Conservation (phyloP, 106 monocot genomes). For the Amphibolis antarctica region DNA sequence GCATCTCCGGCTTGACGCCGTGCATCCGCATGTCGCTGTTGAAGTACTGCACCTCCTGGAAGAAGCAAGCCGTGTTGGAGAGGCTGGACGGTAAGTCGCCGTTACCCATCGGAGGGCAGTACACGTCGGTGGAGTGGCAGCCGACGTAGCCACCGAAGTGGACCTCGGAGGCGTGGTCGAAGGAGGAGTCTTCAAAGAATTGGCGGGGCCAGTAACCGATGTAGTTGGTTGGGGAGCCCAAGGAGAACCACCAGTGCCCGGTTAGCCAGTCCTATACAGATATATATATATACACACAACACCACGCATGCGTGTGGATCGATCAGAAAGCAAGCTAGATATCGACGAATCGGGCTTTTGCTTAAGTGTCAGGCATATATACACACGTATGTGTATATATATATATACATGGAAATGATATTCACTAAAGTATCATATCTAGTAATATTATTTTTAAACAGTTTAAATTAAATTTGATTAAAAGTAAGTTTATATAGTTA, state of each 20-base stretch:
- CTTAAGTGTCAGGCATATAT: no score
- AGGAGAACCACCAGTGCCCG: constrained; percentile 1
- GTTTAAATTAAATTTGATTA: no score
- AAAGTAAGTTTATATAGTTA: no score
- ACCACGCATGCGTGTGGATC: no score
- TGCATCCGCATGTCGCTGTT: no score
- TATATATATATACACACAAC: no score
- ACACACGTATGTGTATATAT: no score
- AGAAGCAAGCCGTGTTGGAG: background rate
- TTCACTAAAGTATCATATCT: no score
- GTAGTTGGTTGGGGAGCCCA: background rate
- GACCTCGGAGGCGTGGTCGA: background rate
- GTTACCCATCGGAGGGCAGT: constrained; percentile 1
- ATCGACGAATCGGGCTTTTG: no score
- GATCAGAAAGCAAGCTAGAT: no score
- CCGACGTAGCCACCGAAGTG: background rate
- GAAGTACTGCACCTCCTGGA: background rate
- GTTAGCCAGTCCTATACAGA: background rate
- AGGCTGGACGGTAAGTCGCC: background rate
- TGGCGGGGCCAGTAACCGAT: background rate
- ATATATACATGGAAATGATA: no score
- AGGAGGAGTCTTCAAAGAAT: background rate
- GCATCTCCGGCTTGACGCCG: background rate
- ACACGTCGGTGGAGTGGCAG: background rate
- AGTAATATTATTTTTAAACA: no score